phyloP scores from a whole-genome alignment of 352 stramenopile species.

The Globisporangium cylindrosporum region DNA sequence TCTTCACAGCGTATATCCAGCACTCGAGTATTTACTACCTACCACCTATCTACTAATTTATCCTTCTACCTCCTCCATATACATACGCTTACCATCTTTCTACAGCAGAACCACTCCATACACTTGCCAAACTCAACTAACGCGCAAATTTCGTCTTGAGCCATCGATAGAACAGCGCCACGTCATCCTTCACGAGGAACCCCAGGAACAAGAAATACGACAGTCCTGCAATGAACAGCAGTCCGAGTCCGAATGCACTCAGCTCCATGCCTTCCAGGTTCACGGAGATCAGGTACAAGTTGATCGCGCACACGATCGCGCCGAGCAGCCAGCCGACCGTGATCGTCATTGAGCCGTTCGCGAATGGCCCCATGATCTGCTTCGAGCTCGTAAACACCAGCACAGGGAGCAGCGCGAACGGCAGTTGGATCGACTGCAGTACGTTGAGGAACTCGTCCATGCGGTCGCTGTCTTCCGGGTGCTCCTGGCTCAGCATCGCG shows the following conservation, averaged over 20 bases:
- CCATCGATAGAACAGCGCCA: conserved; percentile 29
- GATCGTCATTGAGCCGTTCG: conserved; percentile 45
- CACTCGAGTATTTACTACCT: neutral
- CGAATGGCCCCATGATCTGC: conserved; percentile 82
- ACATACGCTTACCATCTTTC: neutral
- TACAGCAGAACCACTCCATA: too few relatives aligned
- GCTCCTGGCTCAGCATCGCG: conserved; percentile 81
- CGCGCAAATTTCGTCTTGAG: conserved; percentile 12
- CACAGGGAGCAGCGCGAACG: conserved; percentile 89
- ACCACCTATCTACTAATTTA: conserved; percentile 10
- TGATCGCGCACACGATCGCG: conserved; percentile 66
- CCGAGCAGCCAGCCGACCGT: conserved; percentile 54
- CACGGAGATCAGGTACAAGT: conserved; percentile 72
- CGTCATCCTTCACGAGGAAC: conserved; percentile 53
- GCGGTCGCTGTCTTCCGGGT: conserved; percentile 76
- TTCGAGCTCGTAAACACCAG: conserved; percentile 83
- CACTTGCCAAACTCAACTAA: neutral
- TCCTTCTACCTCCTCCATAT: neutral
- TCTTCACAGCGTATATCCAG: neutral
- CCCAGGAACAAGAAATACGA: conserved; percentile 76
- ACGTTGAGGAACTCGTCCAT: conserved; percentile 92
- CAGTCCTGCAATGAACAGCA: conserved; percentile 31
- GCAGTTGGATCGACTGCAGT: conserved; percentile 90
- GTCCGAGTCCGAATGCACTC: conserved; percentile 25
- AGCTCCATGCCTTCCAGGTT: conserved; percentile 58